Evolutionary conservation across 257 asterid species (phyloP), one percentile per base, ranked within the genome.

Genomic region (Plantago elongata): DNA sequence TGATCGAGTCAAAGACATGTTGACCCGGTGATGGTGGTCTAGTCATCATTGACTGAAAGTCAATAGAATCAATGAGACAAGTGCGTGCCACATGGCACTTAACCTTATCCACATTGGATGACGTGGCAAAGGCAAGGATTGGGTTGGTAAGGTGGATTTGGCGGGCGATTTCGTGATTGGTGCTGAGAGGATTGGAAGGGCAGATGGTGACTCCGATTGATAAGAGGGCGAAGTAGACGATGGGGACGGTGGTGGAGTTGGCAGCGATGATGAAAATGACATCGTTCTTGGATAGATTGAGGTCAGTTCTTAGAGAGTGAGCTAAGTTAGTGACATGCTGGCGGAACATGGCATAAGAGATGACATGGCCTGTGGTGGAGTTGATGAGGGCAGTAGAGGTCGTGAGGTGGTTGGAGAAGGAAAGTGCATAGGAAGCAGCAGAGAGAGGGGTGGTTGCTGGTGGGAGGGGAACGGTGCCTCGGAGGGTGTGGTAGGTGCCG

Each of bases 201-300:
- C 74, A 76, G 16, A 78, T 51, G 7, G 62, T 54, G 10, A 66
- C 77, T 15, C 90, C 82, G 13, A 81, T 68, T 47, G 78, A 76
- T 14, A 78, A 73, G 13, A 83, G 85, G 14, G 87, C 69, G 65
- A 80, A 68, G 58, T 80, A 78, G 62, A 80, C 76, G 62, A 80
- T 29, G 1, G 80, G 83, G 12, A 81, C 30, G 40, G 69, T 47
- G 48, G 62, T 58, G 57, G 78, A 74, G 45, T 70, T 81, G 3
- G 85, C 69, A 12, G 83, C 67, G 15, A 83, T 73, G 45, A 81
- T 50, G 13, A 72, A 70, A 3, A 79, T 80, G 29, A 69, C 79
- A n/a, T 76, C 81, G 27, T 66, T 73, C 13, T 55, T 68, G n/a
- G 73, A 61, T 37, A 82, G 69, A 42, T 70, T 69, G 22, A 63